A percentile compares a stretch with the other conserved stretches of the same genome.
phyloP scores from a whole-genome alignment of 2,329 filamentous ascomycete genomes.

The Daldinia eschscholtzii region DNA sequence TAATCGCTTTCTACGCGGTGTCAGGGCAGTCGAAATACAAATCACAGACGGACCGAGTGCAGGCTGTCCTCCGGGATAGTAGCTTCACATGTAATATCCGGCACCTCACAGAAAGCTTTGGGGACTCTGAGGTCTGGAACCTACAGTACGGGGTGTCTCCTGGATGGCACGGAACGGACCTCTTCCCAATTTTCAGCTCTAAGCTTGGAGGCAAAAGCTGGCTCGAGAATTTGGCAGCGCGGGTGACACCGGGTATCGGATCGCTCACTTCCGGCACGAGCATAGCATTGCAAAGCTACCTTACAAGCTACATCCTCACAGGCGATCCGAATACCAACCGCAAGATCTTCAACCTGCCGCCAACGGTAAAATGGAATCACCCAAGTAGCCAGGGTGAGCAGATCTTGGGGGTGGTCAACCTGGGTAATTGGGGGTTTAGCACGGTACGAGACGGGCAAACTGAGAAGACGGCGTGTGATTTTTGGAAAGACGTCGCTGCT shows the following conservation, averaged over 20 bases:
- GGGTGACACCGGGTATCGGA: slow-evolving; percentile 16
- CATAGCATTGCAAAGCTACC: slow-evolving; percentile 24
- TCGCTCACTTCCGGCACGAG: slow-evolving; percentile 17
- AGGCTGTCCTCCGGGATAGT: slow-evolving; percentile 24
- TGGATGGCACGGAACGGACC: slow-evolving; percentile 19
- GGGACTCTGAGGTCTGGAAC: slow-evolving; percentile 21
- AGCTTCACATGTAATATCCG: slow-evolving; percentile 28
- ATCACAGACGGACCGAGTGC: slow-evolving; percentile 17
- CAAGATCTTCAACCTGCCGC: slow-evolving; percentile 22
- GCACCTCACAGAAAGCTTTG: slow-evolving; percentile 26
- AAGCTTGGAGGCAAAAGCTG: slow-evolving; percentile 21
- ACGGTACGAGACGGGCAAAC: not conserved
- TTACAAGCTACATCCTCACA: slow-evolving; percentile 21
- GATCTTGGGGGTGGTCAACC: slow-evolving; percentile 15
- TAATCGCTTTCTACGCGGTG: slow-evolving; percentile 19
- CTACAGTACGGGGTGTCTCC: slow-evolving; percentile 20
- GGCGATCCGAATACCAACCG: slow-evolving; percentile 24
- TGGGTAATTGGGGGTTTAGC: slow-evolving; percentile 18
- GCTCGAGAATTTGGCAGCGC: slow-evolving; percentile 15
- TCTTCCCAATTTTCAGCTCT: slow-evolving; percentile 18
- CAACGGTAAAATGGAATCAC: slow-evolving; percentile 18
- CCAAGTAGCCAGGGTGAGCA: slow-evolving; percentile 17
- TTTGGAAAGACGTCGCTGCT: not conserved
- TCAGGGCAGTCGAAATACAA: slow-evolving; percentile 6
- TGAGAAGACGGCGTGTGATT: slow-evolving; percentile 6